A percentile compares a stretch with the other conserved stretches of the same genome.
phyloP scores from a whole-genome alignment of 352 stramenopile species.

The Globisporangium spinosum region DNA sequence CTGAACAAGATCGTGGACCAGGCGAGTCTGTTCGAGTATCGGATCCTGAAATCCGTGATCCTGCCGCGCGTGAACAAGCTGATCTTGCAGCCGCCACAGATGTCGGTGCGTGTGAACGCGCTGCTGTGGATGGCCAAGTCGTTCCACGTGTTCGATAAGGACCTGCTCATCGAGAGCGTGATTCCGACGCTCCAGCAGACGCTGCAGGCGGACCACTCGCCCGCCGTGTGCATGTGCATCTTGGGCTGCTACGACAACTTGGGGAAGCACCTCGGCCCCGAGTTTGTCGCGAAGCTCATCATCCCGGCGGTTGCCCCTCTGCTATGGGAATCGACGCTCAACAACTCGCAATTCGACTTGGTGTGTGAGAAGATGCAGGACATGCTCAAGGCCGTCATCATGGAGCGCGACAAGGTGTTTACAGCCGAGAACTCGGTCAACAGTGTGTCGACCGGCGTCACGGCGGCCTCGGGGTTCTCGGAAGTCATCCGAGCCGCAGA shows the following conservation, averaged over 20 bases:
- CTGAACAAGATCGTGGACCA: slow-evolving; percentile 88
- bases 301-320: slow-evolving; percentile 76
- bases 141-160: slow-evolving; percentile 88
- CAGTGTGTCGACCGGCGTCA: slow-evolving; percentile 53
- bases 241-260: slow-evolving; percentile 87
- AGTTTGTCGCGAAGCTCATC: slow-evolving; percentile 82
- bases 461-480: slow-evolving; percentile 60
- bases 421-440: slow-evolving; percentile 64
- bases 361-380: slow-evolving; percentile 87
- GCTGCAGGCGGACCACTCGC: slow-evolving; percentile 76
- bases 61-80: slow-evolving; percentile 83
- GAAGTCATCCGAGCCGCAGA: slow-evolving; percentile 65
- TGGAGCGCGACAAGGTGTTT: slow-evolving; percentile 77
- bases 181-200: slow-evolving; percentile 72
- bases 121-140: slow-evolving; percentile 85
- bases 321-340: slow-evolving; percentile 76
- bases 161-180: slow-evolving; percentile 80
- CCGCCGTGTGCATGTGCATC: slow-evolving; percentile 85
- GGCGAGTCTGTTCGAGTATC: slow-evolving; percentile 85
- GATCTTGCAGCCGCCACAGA: slow-evolving; percentile 78
- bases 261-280: slow-evolving; percentile 79
- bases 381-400: slow-evolving; percentile 87
- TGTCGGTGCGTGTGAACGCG: slow-evolving; percentile 83
- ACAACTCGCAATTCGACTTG: slow-evolving; percentile 81
- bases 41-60: slow-evolving; percentile 86